Base-by-base conservation (phyloP, 495 filamentous ascomycete species). In the Aspergillus avenaceus region DNA sequence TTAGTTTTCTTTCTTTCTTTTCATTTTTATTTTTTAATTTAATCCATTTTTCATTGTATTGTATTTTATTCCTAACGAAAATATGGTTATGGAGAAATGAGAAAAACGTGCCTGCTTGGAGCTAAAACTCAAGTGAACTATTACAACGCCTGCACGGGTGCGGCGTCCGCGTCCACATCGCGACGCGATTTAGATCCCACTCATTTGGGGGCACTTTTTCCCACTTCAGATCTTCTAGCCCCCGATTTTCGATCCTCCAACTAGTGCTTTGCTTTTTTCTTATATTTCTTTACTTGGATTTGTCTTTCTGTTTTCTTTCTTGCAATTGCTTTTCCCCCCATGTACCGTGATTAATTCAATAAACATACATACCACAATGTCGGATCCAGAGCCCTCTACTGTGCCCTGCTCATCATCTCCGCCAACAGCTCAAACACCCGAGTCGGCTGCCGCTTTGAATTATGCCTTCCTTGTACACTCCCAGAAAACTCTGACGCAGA, bases 381-480 rank as follows among this genome's bases (percentile, higher is more conserved):
- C 67, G 59, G 68, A 70, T 41, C 58, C 57, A 55, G 65, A 72
- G 60, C 56, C 61, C 28, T 61, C 64, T 58, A 59, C 56, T 47
- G 55, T 45, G 34, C 52, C 61, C 48, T 54, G 32, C 50, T 72
- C 67, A 18, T 73, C 67, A 31, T 72, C 63, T 37, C 61, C 71
- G 45, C 59, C 70, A 29, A 65, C 67, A 45, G 58, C 66, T 25
- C 62, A 62, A 52, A 55, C 61, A 34, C 63, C 63, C 45, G 70
- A 73, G 41, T 66, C 64, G 51, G 59, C 65, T 50, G 53, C 65
- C 52, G 53, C 61, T 49, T 61, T 71, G 8, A 76, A 66, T 41
- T 84, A 80, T 63, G 83, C 84, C 44, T 88, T 88, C 60, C 70
- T 86, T 12, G 80, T 85, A 7, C 83, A 87, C 61, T 86, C 84